Conservation (phyloP, 768 basidiomycete genomes). For the Mycena alexandri region DNA sequence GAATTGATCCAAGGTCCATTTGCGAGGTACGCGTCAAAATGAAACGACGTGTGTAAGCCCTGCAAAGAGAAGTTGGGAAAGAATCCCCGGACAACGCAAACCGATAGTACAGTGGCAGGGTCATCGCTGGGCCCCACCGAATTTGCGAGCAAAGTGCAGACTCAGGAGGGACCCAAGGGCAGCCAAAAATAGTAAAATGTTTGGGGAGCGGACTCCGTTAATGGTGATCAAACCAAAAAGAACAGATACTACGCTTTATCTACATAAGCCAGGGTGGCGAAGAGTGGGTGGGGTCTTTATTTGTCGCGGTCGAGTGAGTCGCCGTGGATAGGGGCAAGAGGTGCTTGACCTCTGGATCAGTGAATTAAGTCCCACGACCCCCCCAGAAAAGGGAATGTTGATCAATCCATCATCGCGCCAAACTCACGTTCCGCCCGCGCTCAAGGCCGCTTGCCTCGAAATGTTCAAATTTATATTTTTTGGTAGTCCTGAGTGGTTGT, state of each 20-base stretch:
- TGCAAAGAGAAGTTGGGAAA: conserved; percentile 23
- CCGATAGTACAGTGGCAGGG: conserved; percentile 24
- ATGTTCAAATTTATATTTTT: no score
- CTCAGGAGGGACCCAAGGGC: conserved; percentile 8
- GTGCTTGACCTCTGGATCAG: no score
- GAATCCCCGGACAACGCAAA: conserved; percentile 23
- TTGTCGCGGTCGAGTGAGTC: no score
- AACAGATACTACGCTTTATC: conserved; percentile 33
- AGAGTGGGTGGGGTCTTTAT: conserved; percentile 4
- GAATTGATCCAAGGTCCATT: conserved; percentile 6
- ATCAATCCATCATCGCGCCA: no score
- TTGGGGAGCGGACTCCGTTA: conserved; percentile 12
- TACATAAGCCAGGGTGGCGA: conserved; percentile 19
- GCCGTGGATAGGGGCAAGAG: no score
- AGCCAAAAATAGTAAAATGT: conserved; percentile 24
- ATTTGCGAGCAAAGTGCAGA: conserved; percentile 17
- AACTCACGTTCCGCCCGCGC: no score
- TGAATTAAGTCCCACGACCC: no score
- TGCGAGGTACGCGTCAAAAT: conserved; percentile 18
- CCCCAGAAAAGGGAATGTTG: no score
- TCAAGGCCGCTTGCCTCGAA: no score
- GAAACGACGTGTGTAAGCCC: conserved; percentile 6
- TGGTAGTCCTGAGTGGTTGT: no score
- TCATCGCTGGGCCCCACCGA: conserved; percentile 6
- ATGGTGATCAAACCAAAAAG: conserved; percentile 19